These are phyloP conservation scores for Clitopilus passeckerianus DNA, from an alignment of 768 basidiomycete species.

Conservation along the genomic window DNA sequence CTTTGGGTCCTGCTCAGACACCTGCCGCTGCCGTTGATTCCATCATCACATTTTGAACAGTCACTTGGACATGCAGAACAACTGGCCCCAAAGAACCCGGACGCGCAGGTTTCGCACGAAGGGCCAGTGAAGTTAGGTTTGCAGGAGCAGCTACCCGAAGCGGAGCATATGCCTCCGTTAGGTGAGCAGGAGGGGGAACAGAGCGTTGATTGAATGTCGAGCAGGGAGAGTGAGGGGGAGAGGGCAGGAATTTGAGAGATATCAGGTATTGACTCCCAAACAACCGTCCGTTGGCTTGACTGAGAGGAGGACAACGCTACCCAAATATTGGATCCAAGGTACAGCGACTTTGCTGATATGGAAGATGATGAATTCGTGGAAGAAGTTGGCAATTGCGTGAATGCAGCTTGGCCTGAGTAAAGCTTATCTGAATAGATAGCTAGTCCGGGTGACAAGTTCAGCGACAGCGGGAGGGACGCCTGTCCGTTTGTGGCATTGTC, in stretches of 20 bases:
- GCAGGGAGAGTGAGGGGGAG: slow-evolving; percentile 47
- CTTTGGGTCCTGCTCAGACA: slow-evolving; percentile 51
- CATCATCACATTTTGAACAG: slow-evolving; percentile 73
- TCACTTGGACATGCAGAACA: slow-evolving; percentile 69
- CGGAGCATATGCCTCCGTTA: slow-evolving; percentile 64
- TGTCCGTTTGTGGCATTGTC: slow-evolving; percentile 42
- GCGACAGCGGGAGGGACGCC: slow-evolving; percentile 59
- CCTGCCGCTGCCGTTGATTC: slow-evolving; percentile 70
- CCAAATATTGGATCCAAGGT: slow-evolving; percentile 67
- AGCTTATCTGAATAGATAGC: slow-evolving; percentile 56
- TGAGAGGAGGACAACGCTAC: slow-evolving; percentile 47
- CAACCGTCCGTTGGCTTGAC: slow-evolving; percentile 48
- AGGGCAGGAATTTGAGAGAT: slow-evolving; percentile 58
- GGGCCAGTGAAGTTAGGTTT: slow-evolving; percentile 70
- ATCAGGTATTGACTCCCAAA: slow-evolving; percentile 82
- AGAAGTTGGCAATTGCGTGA: slow-evolving; percentile 50
- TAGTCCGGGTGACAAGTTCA: slow-evolving; percentile 64
- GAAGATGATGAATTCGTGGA: slow-evolving; percentile 45
- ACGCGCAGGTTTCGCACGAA: slow-evolving; percentile 73
- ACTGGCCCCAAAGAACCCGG: slow-evolving; percentile 69
- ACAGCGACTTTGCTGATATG: slow-evolving; percentile 55
- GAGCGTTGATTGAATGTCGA: slow-evolving; percentile 65
- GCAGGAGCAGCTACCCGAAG: slow-evolving; percentile 69
- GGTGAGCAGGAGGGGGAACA: slow-evolving; percentile 72
- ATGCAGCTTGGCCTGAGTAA: slow-evolving; percentile 63